Evolutionary conservation across 208 protist genomes (phyloP), one percentile per base, ranked within the genome.

Genomic region (Acanthamoeba rhysodes): DNA sequence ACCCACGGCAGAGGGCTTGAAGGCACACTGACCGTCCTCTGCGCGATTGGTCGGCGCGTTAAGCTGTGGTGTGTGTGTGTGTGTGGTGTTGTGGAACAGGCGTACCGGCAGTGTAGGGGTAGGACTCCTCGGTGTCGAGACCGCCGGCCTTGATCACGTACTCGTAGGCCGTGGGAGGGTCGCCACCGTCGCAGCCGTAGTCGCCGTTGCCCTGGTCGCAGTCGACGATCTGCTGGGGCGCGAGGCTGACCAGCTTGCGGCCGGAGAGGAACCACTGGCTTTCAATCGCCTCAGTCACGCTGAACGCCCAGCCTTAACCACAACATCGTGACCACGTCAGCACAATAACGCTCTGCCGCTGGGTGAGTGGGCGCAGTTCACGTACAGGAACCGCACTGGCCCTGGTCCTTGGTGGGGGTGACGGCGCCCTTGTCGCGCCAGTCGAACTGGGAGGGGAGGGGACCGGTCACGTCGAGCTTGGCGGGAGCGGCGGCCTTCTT

Each of bases 191-290:
- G 97, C 98, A 99, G 94, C 97, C 98, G 53, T 97, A 24, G 95
- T 99, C 82, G 59, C 96, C 90, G n/a, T 48, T 32, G 20, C 93
- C 45, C 68, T 96, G 74, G 45, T 93, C 98, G 96, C 99, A 99
- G 37, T 99, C 98, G 62, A 99, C 98, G 90, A 99, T 97, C 95
- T 98, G 95, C 97, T 99, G 98, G 97, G 99, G 99, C 20, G 98
- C 99, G 27, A 99, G 97, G 29, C 57, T 37, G 6, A 95, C 93
- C n/a, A 99, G 96, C 6, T 96, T 93, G 94, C 98, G 68, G 45
- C 97, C 97, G 9, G 95, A 92, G 6, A 97, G 84, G 64, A 96
- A 97, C 97, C 97, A 98, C 96, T 97, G 96, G 48, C 98, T 97
- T 96, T 99, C 99, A 62, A 99, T 97, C 93, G 98, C 98, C 87